phyloP scores from a whole-genome alignment of 2,329 filamentous ascomycete genomes.

The Penicillium sclerotiorum region DNA sequence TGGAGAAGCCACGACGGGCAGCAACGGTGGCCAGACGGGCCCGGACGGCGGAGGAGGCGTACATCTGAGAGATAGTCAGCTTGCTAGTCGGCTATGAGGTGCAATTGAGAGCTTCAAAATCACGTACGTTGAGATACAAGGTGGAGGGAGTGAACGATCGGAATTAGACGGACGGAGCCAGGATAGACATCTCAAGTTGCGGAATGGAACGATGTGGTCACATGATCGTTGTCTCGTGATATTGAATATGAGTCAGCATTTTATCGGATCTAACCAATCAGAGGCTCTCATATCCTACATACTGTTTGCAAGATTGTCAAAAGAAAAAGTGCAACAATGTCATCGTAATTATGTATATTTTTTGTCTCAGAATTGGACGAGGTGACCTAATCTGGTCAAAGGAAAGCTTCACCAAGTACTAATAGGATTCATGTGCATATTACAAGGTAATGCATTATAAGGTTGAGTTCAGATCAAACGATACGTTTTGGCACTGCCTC shows the following conservation, averaged over 20 bases:
- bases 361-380: too few species aligned
- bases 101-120: constrained; percentile 20
- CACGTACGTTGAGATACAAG: constrained; percentile 37
- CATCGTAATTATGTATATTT: too few species aligned
- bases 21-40: constrained; percentile 66
- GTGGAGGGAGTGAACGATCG: constrained; percentile 27
- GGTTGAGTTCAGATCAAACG: too few species aligned
- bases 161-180: constrained; percentile 26
- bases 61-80: constrained; percentile 64
- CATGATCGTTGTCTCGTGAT: constrained; percentile 5
- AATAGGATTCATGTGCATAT: too few species aligned
- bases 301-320: too few species aligned
- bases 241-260: neutral
- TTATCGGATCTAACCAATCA: neutral
- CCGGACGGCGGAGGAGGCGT: constrained; percentile 68
- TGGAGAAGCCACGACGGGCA: constrained; percentile 91
- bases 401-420: too few species aligned
- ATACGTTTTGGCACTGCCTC: too few species aligned
- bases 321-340: too few species aligned
- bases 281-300: too few species aligned
- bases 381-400: too few species aligned
- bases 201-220: constrained; percentile 25
- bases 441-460: too few species aligned
- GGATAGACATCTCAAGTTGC: constrained; percentile 26
- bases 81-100: constrained; percentile 40